Base-by-base conservation (phyloP, 345 rosid genomes). In the Lagerstroemia speciosa region DNA sequence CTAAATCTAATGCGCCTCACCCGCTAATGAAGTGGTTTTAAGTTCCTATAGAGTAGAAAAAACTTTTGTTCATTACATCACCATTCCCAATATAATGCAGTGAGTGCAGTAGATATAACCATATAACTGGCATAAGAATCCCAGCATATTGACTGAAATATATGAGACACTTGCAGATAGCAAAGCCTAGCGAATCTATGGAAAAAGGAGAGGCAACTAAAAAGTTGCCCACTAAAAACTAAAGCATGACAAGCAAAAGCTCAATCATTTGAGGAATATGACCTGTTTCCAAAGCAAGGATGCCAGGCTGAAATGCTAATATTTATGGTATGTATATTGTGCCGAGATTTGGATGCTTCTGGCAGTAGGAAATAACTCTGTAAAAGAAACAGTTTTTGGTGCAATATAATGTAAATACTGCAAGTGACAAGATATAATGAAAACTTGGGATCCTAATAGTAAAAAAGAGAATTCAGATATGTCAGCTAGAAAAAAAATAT, bases 211-310 rank as follows among this genome's bases (percentile, higher is more conserved):
- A 45, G 50, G 19, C 50, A 8, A 5, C 29, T 53, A 53, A 53
- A 53, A 24, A 24, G 24, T 22, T 24, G 60, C 29, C 29, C 5
- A 53, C 2, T 9, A 53, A n/a, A 53, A 58, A 60, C 40, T 33
- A 65, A 65, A 52, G 6, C 72, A 69, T 45, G 55, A 72, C 52
- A 27, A 32, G 61, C 26, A 17, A 32, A 27, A 22, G 19, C 7
- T 38, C 9, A 62, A 19, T 22, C 43, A 30, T 33, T 40, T 22
- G 3, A 61, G 72, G 67, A 58, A 73, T 62, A 46, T 79, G 48
- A 95, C 98, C 99, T 92, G 92, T 95, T 95, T 34, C 98, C 99
- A 79, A 95, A 95, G 85, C 96, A 95, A 64, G 97, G 82, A 84
- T 95, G 92, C 62, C 85, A 84, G 80, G 96, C 96, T 48, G 97